A percentile compares a stretch with the other conserved stretches of the same genome.
These are phyloP conservation scores for Epipyxis sp. DNA, from an alignment of 108 stramenopile species.

Conservation along the genomic window DNA sequence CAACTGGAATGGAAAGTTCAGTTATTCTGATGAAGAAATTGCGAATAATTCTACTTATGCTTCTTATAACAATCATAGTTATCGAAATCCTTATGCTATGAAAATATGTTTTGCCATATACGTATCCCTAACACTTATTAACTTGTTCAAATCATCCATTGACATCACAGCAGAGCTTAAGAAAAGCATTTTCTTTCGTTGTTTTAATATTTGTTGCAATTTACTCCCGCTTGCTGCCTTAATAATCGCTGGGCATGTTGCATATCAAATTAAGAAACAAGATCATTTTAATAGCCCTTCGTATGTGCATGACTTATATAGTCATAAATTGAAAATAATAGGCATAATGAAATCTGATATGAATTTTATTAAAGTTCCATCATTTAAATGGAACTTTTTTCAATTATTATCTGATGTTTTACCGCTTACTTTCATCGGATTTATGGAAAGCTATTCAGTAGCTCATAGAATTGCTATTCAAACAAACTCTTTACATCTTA, in stretches of 20 bases:
- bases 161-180: background rate
- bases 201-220: background rate
- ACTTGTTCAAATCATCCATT: background rate
- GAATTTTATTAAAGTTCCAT: background rate
- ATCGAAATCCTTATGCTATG: background rate
- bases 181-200: background rate
- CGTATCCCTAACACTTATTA: background rate
- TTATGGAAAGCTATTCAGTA: constrained; percentile 29
- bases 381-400: constrained; percentile 9
- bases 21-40: background rate
- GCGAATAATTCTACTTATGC: background rate
- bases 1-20: background rate
- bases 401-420: constrained; percentile 13
- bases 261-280: background rate
- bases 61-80: background rate
- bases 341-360: background rate
- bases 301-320: constrained; percentile 10
- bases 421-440: constrained; percentile 22
- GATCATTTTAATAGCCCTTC: background rate
- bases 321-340: constrained; percentile 9
- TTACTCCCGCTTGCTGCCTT: constrained; percentile 20
- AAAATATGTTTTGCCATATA: constrained; percentile 25
- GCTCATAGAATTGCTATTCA: constrained; percentile 27
- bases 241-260: constrained; percentile 20
- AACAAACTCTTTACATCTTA: background rate